These are phyloP conservation scores for Exophiala sideris DNA, from an alignment of 2,329 filamentous ascomycete species.

Conservation along the genomic window DNA sequence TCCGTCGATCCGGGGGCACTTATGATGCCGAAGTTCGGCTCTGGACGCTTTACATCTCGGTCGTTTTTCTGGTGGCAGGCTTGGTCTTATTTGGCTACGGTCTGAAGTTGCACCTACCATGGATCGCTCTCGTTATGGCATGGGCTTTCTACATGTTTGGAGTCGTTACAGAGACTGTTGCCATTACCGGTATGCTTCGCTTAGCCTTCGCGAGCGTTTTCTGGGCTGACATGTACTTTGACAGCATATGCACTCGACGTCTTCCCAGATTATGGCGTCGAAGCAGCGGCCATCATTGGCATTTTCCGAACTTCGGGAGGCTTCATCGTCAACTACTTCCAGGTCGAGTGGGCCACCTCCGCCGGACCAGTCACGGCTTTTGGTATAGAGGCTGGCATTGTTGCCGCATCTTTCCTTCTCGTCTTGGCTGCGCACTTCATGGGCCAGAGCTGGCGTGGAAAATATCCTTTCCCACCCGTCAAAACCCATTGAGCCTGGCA, in stretches of 20 bases:
- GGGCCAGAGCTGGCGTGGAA: too few relatives aligned
- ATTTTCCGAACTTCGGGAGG: not conserved
- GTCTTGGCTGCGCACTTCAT: constrained; percentile 10
- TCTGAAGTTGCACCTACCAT: not conserved
- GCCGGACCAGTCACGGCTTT: constrained; percentile 45
- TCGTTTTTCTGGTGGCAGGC: not conserved
- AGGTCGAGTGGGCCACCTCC: constrained; percentile 47
- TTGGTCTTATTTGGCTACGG: not conserved
- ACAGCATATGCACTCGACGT: constrained; percentile 10
- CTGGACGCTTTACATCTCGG: not conserved
- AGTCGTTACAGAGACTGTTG: not conserved
- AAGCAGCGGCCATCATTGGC: not conserved
- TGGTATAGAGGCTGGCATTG: constrained; percentile 45
- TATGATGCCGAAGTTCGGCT: not conserved
- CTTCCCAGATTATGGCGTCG: not conserved
- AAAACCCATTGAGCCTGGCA: too few relatives aligned
- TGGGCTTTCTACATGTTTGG: not conserved
- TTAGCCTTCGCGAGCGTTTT: too few relatives aligned
- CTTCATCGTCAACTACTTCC: constrained; percentile 39
- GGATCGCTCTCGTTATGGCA: not conserved
- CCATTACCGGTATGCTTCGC: not conserved
- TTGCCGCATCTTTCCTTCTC: constrained; percentile 34
- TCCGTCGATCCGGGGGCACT: not conserved
- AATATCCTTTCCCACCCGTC: too few relatives aligned
- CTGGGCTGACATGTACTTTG: not conserved